phyloP scores from a whole-genome alignment of 345 rosid genomes.

The Syzygium aromaticum region DNA sequence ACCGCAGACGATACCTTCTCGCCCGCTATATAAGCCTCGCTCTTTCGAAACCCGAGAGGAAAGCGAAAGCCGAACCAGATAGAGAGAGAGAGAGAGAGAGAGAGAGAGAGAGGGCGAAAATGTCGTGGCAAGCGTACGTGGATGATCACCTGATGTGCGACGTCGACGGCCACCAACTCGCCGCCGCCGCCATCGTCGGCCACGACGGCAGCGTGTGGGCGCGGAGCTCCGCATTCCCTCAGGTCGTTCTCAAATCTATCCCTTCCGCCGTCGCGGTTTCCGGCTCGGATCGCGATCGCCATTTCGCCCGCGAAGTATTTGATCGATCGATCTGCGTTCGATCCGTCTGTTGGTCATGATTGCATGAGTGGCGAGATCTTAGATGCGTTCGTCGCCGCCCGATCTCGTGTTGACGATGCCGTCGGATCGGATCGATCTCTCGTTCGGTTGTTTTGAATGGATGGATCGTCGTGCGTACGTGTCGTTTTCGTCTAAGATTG shows the following conservation, averaged over 20 bases:
- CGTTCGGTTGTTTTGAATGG: background rate
- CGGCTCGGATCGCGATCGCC: background rate
- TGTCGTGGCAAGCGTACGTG: conserved; percentile 50
- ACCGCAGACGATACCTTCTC: conserved; percentile 1
- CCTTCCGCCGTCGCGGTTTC: background rate
- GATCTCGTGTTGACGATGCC: background rate
- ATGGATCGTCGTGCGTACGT: background rate
- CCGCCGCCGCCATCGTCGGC: conserved; percentile 39
- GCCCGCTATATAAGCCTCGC: conserved; percentile 13
- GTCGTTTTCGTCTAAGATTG: background rate
- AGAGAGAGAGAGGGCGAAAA: conserved; percentile 6
- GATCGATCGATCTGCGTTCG: background rate
- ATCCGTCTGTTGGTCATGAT: background rate
- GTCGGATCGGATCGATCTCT: background rate
- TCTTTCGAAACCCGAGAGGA: conserved; percentile 8
- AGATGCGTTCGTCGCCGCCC: background rate
- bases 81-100: background rate
- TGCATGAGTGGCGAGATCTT: background rate
- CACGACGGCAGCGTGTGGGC: conserved; percentile 48
- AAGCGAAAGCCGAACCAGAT: background rate
- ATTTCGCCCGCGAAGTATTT: background rate
- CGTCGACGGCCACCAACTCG: conserved; percentile 29
- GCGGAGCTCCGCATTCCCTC: conserved; percentile 33
- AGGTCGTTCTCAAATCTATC: background rate
- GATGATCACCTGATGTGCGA: conserved; percentile 45